These are phyloP conservation scores for Hypoxylon lienhwacheense DNA, from an alignment of 495 filamentous ascomycete species.

Conservation along the genomic window DNA sequence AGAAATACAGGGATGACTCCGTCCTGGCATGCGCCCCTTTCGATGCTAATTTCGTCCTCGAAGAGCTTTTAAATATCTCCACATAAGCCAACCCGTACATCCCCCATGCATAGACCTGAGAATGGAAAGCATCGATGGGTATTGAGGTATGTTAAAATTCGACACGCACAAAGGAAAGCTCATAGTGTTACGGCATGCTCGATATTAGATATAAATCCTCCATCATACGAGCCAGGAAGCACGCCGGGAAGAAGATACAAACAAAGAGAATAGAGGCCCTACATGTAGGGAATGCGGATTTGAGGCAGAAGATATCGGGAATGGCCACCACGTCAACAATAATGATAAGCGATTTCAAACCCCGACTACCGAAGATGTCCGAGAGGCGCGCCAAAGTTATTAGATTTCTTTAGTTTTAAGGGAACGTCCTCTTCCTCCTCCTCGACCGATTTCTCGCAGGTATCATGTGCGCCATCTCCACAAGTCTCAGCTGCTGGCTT, in stretches of 20 bases:
- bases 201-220: background rate
- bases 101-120: constrained; percentile 14
- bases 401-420: constrained; percentile 60
- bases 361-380: constrained; percentile 26
- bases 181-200: background rate
- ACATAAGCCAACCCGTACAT: constrained; percentile 14
- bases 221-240: constrained; percentile 4
- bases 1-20: constrained; percentile 14
- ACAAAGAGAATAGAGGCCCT: constrained; percentile 7
- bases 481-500: constrained; percentile 7
- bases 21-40: constrained; percentile 23
- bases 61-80: constrained; percentile 5
- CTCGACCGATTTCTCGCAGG: constrained; percentile 24
- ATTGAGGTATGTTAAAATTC: constrained; percentile 30
- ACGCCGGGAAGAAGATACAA: background rate
- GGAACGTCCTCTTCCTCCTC: constrained; percentile 56
- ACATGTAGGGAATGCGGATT: constrained; percentile 12
- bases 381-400: constrained; percentile 58
- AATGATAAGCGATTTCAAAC: background rate
- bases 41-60: constrained; percentile 30
- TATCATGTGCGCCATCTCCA: constrained; percentile 19
- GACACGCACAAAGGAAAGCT: constrained; percentile 9
- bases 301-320: background rate
- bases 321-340: background rate
- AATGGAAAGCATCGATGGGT: constrained; percentile 14